Evolutionary conservation across 805 yeast species (phyloP), one percentile per base, ranked within the genome.

Genomic region (Zygoascus ofunaensis): DNA sequence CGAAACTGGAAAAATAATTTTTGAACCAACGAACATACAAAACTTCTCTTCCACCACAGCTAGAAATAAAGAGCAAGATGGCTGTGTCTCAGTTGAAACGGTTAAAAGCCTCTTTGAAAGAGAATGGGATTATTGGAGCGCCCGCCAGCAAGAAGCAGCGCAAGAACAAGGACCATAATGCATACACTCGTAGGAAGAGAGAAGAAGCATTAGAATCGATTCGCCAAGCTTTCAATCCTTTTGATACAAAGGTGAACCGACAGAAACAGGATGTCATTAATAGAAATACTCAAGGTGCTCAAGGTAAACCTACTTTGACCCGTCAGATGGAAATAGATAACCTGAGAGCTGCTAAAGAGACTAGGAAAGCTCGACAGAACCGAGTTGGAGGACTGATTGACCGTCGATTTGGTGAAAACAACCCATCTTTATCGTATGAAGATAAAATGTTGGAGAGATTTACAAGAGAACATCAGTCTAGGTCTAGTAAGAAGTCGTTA

Each of bases 361-460:
- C 77, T 18, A 79, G 74, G 53, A 75, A 73, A 26, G 60, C 62
- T 71, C n/a, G 64, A 70, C 41, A 79, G 55, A 83, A 85, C 53
- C 83, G 75, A 60, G 77, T 72, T 33, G 96, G 97, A 42, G 86
- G 85, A 1, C 57, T 92, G 12, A 62, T 78, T 2, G 98, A 92
- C 68, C 74, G 87, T 53, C 77, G 96, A 65, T 90, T 92, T 62
- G 99, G 98, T 60, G 98, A 92, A 59, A 74, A 76, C 51, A 81
- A 86, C 62, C 61, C 69, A 5, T 62, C 69, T 39, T 57, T 92
- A 69, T 75, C 82, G n/a, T 79, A 79, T 10, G 97, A 92, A 63
- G 96, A 92, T 54, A 86, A 83, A 62, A 87, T 87, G 95, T 74
- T 92, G 65, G 95, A 83, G 59, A 79, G 98, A 68, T 92, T 87